Conservation (phyloP, 2,329 filamentous ascomycete genomes). For the Paraconiothyrium sp. region DNA sequence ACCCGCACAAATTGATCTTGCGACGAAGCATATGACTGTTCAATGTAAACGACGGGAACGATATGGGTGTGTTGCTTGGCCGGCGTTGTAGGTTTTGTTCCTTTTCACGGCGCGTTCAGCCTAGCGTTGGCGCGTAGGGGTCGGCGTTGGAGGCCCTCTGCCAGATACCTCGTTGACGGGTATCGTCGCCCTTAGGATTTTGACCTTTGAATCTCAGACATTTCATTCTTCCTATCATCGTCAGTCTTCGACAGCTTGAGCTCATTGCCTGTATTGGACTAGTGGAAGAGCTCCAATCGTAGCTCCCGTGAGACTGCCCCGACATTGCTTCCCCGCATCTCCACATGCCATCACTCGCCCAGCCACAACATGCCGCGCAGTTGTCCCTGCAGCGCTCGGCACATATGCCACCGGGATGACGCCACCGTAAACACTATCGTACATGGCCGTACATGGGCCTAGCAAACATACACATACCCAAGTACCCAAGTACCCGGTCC, state of each 20-base stretch:
- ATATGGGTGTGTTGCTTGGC: not conserved
- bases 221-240: not conserved
- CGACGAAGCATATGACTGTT: not conserved
- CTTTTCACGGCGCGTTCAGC: conserved; percentile 15
- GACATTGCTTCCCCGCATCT: conserved; percentile 10
- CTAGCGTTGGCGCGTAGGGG: conserved; percentile 16
- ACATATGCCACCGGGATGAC: conserved; percentile 3
- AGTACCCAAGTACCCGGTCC: not conserved
- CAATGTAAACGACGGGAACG: conserved; percentile 3
- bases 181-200: conserved; percentile 1
- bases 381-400: conserved; percentile 9
- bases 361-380: not conserved
- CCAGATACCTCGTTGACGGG: conserved; percentile 21
- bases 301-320: conserved; percentile 7
- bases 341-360: not conserved
- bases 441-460: not conserved
- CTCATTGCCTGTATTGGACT: conserved; percentile 18
- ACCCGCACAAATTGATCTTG: not conserved
- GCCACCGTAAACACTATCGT: not conserved
- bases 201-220: not conserved
- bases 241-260: conserved; percentile 2
- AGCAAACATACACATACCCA: not conserved
- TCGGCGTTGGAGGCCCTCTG: conserved; percentile 33
- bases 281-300: conserved; percentile 2
- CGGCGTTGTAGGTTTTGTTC: conserved; percentile 5